Evolutionary conservation across 495 filamentous ascomycete species (phyloP).

Genomic region (Usnea hakonensis): DNA sequence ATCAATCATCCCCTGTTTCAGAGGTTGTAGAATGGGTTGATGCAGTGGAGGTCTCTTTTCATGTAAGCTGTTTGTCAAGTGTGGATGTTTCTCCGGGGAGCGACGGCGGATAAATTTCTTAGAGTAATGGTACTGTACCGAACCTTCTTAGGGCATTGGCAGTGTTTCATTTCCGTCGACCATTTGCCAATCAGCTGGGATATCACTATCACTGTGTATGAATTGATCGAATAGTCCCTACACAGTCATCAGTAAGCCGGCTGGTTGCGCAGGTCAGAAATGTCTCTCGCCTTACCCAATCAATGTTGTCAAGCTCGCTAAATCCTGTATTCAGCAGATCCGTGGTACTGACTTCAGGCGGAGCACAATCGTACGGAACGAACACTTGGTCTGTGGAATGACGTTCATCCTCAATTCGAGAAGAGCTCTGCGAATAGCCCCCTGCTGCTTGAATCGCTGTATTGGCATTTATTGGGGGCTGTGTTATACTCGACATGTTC

Average conservation of each 20-base stretch:
- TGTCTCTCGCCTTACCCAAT: neutral
- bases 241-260: neutral
- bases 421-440: neutral
- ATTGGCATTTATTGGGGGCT: neutral
- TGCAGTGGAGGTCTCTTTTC: too few relatives aligned
- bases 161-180: neutral
- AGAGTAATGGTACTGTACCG: neutral
- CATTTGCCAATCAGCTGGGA: neutral
- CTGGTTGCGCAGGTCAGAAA: neutral
- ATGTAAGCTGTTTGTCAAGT: too few relatives aligned
- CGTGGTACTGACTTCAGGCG: neutral
- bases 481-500: neutral
- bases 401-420: neutral
- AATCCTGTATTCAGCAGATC: conserved; percentile 2
- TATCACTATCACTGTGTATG: neutral
- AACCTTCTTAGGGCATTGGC: neutral
- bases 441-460: neutral
- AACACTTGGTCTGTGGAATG: neutral
- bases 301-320: neutral
- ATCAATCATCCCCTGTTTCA: too few relatives aligned
- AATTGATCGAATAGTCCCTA: conserved; percentile 1
- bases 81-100: too few relatives aligned
- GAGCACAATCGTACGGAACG: neutral
- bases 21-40: too few relatives aligned
- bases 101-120: neutral